Evolutionary conservation across 768 basidiomycete genomes (phyloP).

Genomic region (Tricholoma matsutake): DNA sequence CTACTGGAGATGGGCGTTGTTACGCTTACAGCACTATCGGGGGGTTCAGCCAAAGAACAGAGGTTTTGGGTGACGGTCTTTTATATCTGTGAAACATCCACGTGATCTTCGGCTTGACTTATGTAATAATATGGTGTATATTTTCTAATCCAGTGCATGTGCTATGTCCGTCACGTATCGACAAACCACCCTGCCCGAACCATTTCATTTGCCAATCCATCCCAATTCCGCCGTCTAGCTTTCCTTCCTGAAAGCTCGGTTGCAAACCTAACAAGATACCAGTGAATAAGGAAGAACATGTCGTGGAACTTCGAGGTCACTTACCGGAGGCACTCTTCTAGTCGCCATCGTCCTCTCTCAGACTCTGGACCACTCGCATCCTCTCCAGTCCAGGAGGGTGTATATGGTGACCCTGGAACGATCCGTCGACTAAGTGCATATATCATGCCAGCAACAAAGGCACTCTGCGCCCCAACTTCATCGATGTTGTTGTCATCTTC

Average conservation of each 20-base stretch:
- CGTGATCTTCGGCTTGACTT: neutral
- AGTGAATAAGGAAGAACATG: neutral
- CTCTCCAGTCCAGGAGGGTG: slow-evolving; percentile 47
- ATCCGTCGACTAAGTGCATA: slow-evolving; percentile 71
- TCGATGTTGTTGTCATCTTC: slow-evolving; percentile 50
- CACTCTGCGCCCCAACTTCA: slow-evolving; percentile 77
- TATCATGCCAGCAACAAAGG: slow-evolving; percentile 87
- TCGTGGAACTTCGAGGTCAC: slow-evolving; percentile 10
- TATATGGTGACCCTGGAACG: slow-evolving; percentile 75
- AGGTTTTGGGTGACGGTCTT: neutral
- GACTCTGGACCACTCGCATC: slow-evolving; percentile 30
- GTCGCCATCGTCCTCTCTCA: slow-evolving; percentile 60
- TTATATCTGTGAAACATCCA: neutral
- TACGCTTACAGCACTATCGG: neutral
- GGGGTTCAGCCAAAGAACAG: neutral
- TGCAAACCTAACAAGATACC: slow-evolving; percentile 56
- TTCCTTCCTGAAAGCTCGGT: slow-evolving; percentile 81
- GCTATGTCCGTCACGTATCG: slow-evolving; percentile 17
- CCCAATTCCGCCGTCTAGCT: slow-evolving; percentile 59
- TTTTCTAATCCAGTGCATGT: neutral
- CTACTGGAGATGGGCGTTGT: neutral
- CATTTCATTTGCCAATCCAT: slow-evolving; percentile 74
- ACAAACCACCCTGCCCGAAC: slow-evolving; percentile 67
- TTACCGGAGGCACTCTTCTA: slow-evolving; percentile 81
- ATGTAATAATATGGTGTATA: neutral